Evolutionary conservation across 2,329 filamentous ascomycete species (phyloP).

Genomic region (Meredithiella fracta): DNA sequence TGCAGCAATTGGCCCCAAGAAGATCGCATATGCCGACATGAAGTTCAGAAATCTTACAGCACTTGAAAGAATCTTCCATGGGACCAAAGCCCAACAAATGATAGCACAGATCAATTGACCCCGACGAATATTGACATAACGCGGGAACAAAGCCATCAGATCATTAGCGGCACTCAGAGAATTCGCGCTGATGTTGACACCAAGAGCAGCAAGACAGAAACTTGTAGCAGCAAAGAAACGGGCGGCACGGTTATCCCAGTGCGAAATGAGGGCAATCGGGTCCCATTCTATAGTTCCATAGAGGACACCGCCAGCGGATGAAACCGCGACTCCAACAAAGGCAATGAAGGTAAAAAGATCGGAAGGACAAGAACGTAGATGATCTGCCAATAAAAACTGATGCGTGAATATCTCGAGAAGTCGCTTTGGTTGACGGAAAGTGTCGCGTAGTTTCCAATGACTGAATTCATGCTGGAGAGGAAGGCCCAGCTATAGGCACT

Average conservation of each 20-base stretch:
- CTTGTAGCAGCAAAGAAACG: conserved; percentile 32
- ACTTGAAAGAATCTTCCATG: conserved; percentile 18
- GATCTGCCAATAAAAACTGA: conserved; percentile 8
- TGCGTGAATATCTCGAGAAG: conserved; percentile 19
- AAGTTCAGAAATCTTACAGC: conserved; percentile 18
- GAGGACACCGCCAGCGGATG: conserved; percentile 24
- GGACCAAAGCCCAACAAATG: conserved; percentile 13
- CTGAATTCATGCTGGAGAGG: conserved; percentile 28
- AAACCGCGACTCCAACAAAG: conserved; percentile 28
- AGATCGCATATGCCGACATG: conserved; percentile 19
- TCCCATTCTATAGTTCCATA: conserved; percentile 29
- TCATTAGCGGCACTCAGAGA: conserved; percentile 15
- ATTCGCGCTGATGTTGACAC: conserved; percentile 15
- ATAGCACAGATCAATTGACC: conserved; percentile 13
- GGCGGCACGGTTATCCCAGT: conserved; percentile 27
- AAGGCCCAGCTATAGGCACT: conserved; percentile 29
- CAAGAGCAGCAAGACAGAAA: conserved; percentile 30
- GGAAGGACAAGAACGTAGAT: conserved; percentile 20
- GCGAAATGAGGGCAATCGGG: conserved; percentile 27
- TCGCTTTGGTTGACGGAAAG: conserved; percentile 35
- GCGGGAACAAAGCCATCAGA: conserved; percentile 13
- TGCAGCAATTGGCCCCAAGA: conserved; percentile 18
- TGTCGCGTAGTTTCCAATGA: conserved; percentile 33
- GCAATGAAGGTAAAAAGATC: conserved; percentile 27
- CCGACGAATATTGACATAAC: conserved; percentile 14